A percentile compares a stretch with the other conserved stretches of the same genome.
Evolutionary conservation across 257 asterid species (phyloP).

Genomic region (Solanum sitiens): DNA sequence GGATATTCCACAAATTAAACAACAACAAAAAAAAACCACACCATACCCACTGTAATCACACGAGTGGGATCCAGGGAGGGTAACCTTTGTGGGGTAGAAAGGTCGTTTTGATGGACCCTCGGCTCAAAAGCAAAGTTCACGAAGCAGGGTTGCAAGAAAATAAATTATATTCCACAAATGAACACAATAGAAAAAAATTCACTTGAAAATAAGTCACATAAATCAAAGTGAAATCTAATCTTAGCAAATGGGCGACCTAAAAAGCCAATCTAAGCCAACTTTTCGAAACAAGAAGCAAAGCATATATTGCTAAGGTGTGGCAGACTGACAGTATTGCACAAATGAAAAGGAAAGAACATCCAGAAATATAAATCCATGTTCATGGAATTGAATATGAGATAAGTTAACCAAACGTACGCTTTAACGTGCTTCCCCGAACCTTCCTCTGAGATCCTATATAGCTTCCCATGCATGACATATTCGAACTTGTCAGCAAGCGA

Average conservation of each 20-base stretch:
- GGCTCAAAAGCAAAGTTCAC: background rate
- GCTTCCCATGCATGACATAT: constrained; percentile 90
- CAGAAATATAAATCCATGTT: background rate
- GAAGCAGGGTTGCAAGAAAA: background rate
- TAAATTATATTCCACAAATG: background rate
- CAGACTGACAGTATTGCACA: background rate
- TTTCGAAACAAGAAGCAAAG: background rate
- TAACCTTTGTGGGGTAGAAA: background rate
- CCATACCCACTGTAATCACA: background rate
- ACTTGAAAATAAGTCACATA: background rate
- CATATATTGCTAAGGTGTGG: background rate
- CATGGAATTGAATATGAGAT: background rate
- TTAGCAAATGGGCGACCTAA: background rate
- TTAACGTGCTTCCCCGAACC: constrained; percentile 37
- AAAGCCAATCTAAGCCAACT: background rate
- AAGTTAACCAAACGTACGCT: constrained; percentile 49
- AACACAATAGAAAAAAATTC: background rate
- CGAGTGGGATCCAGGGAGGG: background rate
- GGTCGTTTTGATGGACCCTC: background rate
- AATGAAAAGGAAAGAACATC: background rate
- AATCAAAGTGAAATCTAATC: background rate
- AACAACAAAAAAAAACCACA: background rate
- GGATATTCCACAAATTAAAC: background rate
- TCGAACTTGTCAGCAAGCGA: constrained; percentile 85
- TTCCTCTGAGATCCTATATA: constrained; percentile 77